A percentile compares a stretch with the other conserved stretches of the same genome.
phyloP scores from a whole-genome alignment of 192 early-diverging fungal species.

The Coemansia umbellata region DNA sequence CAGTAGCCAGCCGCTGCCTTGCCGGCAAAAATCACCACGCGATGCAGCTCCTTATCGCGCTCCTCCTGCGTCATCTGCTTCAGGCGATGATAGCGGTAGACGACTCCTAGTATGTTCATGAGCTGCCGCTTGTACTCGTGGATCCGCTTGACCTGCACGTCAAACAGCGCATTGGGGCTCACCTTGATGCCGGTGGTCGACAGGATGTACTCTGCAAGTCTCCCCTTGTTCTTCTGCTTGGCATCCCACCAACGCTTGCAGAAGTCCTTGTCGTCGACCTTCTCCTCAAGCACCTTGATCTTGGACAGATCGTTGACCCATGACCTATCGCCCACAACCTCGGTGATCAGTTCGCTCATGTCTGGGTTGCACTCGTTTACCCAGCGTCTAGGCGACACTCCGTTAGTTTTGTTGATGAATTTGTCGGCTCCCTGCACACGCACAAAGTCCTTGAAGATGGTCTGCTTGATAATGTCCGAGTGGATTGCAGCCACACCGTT shows the following conservation, averaged over 20 bases:
- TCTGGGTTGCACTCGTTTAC: conserved; percentile 94
- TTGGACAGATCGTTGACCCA: conserved; percentile 77
- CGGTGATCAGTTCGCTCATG: conserved; percentile 76
- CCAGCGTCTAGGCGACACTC: conserved; percentile 96
- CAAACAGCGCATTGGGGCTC: conserved; percentile 86
- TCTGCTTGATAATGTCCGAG: conserved; percentile 74
- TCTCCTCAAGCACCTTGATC: conserved; percentile 61
- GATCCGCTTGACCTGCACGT: conserved; percentile 96
- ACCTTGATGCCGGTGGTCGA: conserved; percentile 66
- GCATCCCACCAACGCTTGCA: conserved; percentile 83
- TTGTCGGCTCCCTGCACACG: conserved; percentile 78
- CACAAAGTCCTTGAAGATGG: conserved; percentile 90
- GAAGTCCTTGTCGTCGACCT: conserved; percentile 65
- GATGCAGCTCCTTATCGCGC: conserved; percentile 56
- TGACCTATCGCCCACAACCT: conserved; percentile 66
- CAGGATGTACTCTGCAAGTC: conserved; percentile 82
- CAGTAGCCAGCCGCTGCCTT: conserved; percentile 98
- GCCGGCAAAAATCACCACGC: conserved; percentile 93
- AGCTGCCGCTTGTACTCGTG: conserved; percentile 99
- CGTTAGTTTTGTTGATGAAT: conserved; percentile 98
- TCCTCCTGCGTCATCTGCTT: conserved; percentile 74
- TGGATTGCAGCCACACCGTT: conserved; percentile 94
- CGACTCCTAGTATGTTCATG: conserved; percentile 96
- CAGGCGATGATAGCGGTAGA: conserved; percentile 86
- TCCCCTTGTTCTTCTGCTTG: conserved; percentile 88